Conservation (phyloP, 148 eudicot species). For the Dysphania ambrosioides region DNA sequence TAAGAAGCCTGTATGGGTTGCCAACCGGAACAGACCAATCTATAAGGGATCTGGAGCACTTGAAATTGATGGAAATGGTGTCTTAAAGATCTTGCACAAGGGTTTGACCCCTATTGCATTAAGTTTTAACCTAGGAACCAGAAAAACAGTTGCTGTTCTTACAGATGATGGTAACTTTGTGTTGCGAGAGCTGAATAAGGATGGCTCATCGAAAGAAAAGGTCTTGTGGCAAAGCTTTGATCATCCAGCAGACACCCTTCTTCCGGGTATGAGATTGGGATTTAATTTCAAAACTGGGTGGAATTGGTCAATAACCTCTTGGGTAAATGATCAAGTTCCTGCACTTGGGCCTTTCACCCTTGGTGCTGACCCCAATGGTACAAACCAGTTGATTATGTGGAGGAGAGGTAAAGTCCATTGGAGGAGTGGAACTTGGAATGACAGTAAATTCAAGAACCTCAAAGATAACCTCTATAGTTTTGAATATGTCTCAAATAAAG, state of each 20-base stretch:
- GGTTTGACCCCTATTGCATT: slow-evolving; percentile 14
- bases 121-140: background rate
- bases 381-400: slow-evolving; percentile 31
- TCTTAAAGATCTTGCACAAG: slow-evolving; percentile 18
- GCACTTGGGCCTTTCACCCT: slow-evolving; percentile 31
- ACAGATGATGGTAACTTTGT: slow-evolving; percentile 29
- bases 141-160: slow-evolving; percentile 21
- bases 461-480: slow-evolving; percentile 23
- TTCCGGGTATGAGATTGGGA: slow-evolving; percentile 42
- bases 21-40: slow-evolving; percentile 27
- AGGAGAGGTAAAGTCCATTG: slow-evolving; percentile 29
- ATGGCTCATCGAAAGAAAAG: slow-evolving; percentile 10
- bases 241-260: slow-evolving; percentile 32
- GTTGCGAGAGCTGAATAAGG: slow-evolving; percentile 18
- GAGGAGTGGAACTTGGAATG: slow-evolving; percentile 33
- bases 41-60: slow-evolving; percentile 18
- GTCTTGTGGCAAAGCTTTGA: slow-evolving; percentile 43
- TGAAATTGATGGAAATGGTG: slow-evolving; percentile 18
- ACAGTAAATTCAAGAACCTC: slow-evolving; percentile 20
- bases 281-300: slow-evolving; percentile 24
- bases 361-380: slow-evolving; percentile 27
- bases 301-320: slow-evolving; percentile 30
- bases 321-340: slow-evolving; percentile 28
- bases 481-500: slow-evolving; percentile 23
- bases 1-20: slow-evolving; percentile 27